These are phyloP conservation scores for Colletotrichum aenigma DNA, from an alignment of 2,329 filamentous ascomycete species.

Conservation along the genomic window DNA sequence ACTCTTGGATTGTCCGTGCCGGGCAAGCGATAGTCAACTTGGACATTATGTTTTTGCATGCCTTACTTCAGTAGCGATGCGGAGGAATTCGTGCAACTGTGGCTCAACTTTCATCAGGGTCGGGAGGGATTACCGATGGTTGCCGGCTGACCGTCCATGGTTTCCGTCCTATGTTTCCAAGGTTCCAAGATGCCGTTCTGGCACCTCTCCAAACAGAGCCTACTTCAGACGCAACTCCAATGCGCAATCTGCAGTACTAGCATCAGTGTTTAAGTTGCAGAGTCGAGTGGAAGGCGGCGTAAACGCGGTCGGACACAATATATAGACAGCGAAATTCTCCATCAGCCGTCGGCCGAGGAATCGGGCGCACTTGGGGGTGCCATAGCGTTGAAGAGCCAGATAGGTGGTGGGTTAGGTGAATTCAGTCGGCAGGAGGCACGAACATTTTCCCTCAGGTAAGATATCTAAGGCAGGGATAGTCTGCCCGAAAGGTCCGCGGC, in stretches of 20 bases:
- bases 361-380: neutral
- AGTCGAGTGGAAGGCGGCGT: neutral
- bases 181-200: neutral
- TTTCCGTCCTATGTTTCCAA: neutral
- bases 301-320: neutral
- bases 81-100: neutral
- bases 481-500: neutral
- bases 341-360: neutral
- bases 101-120: neutral
- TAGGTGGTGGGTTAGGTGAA: slow-evolving; percentile 14
- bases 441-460: slow-evolving; percentile 1
- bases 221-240: neutral
- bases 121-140: neutral
- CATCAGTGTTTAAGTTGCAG: neutral
- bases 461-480: neutral
- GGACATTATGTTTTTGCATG: neutral
- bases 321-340: neutral
- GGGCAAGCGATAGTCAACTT: neutral
- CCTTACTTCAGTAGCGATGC: neutral
- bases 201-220: neutral
- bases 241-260: neutral
- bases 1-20: neutral
- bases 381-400: neutral
- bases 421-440: neutral
- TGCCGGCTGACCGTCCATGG: neutral